Base-by-base conservation (phyloP, 257 asterid species). In the Datura wrightii region DNA sequence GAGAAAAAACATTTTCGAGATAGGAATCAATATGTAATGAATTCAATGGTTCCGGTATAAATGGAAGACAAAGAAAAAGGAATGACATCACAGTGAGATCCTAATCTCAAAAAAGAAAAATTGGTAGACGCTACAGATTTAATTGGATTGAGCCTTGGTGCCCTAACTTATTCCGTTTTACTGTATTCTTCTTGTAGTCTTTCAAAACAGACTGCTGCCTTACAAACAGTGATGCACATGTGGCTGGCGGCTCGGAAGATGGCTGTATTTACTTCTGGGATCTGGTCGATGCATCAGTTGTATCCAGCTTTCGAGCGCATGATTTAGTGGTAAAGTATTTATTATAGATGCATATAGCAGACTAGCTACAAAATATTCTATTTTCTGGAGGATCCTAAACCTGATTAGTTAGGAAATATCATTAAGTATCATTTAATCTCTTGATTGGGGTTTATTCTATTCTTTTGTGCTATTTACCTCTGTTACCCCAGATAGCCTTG, bases 121-220 rank as follows among this genome's bases (percentile, higher is more conserved):
- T 24, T 24, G 31, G 31, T 24, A 24, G 31, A 24, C 31, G 1
- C 31, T 24, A 24, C 31, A 24, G 31, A 24, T 24, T 24, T 24
- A 24, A 24, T 24, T 24, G 31, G 31, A 24, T 24, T 24, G 31
- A 24, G 31, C 31, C 31, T 24, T 18, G 41, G 63, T 78, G 63
- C 31, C 15, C 82, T 83, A 41, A 58, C 50, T 36, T 2, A 41
- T 41, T 52, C 63, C 19, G 63, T 37, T 72, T 1, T n/a, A 59
- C 56, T 83, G 44, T 60, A 59, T 74, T 66, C 62, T 44, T 55
- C 82, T 78, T 79, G 63, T 92, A 96, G 98, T 92, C 98, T 71
- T 94, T 92, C 90, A 96, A 96, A 89, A 92, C 91, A 94, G 99
- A 96, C 85, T 92, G 99, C 90, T 93, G 99, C 90, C 92, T 96